phyloP scores from a whole-genome alignment of 2,329 filamentous ascomycete genomes.

The Epichloe scottii region DNA sequence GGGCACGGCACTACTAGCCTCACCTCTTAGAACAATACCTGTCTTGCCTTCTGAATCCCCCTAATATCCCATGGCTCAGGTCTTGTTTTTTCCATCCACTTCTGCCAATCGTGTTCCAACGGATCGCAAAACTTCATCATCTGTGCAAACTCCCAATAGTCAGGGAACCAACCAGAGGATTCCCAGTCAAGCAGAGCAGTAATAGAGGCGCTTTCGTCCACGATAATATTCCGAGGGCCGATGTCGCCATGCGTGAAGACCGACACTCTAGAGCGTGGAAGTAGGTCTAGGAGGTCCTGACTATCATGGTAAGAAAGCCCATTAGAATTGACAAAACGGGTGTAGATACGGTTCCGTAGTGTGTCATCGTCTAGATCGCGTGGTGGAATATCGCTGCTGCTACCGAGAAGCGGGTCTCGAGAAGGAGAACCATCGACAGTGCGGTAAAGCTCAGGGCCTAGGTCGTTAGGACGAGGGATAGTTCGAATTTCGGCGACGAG shows the following conservation, averaged over 20 bases:
- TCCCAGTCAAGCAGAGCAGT: constrained; percentile 5
- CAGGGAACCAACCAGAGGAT: constrained; percentile 6
- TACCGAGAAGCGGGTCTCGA: constrained; percentile 1
- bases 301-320: constrained; percentile 8
- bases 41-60: constrained; percentile 2
- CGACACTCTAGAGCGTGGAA: constrained; percentile 3
- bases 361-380: constrained; percentile 6
- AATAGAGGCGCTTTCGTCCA: constrained; percentile 4
- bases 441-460: constrained; percentile 6
- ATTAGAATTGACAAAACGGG: constrained; percentile 5
- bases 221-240: constrained; percentile 4
- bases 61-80: constrained; percentile 8
- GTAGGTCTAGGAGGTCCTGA: neutral
- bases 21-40: neutral
- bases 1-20: too few species aligned
- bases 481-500: constrained; percentile 6
- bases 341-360: constrained; percentile 7
- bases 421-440: constrained; percentile 7
- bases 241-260: constrained; percentile 8
- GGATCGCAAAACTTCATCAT: constrained; percentile 8
- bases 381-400: constrained; percentile 4
- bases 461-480: constrained; percentile 5
- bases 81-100: constrained; percentile 6
- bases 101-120: constrained; percentile 6
- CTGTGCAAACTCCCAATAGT: constrained; percentile 6